Percentiles rank a stretch among this genome's conserved stretches.
Evolutionary conservation across 2,329 filamentous ascomycete species (phyloP).

Genomic region (Dryadomyces sulphureus): DNA sequence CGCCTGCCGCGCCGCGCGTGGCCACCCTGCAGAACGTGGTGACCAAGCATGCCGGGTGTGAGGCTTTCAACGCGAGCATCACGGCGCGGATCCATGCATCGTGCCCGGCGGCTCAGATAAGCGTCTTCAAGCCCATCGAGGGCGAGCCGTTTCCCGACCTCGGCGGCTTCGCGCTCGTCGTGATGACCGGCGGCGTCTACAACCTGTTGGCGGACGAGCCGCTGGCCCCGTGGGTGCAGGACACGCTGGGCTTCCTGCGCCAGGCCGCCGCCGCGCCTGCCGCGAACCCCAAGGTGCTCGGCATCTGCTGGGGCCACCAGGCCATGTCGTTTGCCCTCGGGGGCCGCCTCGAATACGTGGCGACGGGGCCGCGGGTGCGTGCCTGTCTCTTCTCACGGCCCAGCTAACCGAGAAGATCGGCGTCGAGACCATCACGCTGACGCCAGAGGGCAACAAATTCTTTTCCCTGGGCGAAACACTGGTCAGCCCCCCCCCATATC

Average conservation of each 20-base stretch:
- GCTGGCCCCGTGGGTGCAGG: neutral
- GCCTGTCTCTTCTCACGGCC: too few relatives aligned
- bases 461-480: neutral
- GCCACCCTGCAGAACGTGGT: neutral
- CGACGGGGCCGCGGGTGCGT: neutral
- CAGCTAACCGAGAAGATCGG: too few relatives aligned
- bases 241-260: neutral
- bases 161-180: neutral
- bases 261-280: neutral
- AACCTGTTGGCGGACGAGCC: neutral
- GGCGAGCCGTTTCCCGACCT: neutral
- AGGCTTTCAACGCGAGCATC: neutral
- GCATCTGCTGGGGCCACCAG: neutral
- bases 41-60: neutral
- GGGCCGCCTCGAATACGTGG: neutral
- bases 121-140: neutral
- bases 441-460: neutral
- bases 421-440: neutral
- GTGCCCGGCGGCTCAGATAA: neutral
- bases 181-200: neutral
- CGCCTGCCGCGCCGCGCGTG: neutral
- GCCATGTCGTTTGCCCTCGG: neutral
- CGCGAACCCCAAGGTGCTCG: neutral
- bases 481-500: neutral
- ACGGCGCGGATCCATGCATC: neutral